A percentile compares a stretch with the other conserved stretches of the same genome.
phyloP scores from a whole-genome alignment of 148 eudicot genomes.

The Silene latifolia region DNA sequence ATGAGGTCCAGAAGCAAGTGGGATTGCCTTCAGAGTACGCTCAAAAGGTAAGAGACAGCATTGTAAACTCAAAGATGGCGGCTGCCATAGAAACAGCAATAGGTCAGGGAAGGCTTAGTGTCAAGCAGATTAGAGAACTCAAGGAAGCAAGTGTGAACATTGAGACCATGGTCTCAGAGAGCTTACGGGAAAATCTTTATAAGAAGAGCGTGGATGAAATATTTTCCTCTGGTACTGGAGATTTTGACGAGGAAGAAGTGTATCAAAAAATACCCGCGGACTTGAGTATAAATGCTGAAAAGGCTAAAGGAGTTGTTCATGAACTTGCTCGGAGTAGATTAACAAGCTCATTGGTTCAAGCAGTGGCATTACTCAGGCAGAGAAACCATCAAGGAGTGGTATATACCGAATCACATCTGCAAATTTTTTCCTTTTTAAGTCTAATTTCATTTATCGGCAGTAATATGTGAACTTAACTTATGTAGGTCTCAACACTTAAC shows the following conservation, averaged over 20 bases:
- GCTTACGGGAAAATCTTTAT: conserved; percentile 67
- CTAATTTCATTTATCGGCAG: not conserved
- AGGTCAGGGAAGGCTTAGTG: conserved; percentile 69
- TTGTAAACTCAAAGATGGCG: conserved; percentile 72
- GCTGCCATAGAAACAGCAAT: conserved; percentile 79
- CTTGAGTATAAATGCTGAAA: conserved; percentile 58
- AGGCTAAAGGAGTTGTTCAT: conserved; percentile 56
- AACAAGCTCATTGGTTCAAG: conserved; percentile 70
- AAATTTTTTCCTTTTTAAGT: not conserved
- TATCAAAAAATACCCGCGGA: conserved; percentile 76
- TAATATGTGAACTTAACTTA: not conserved
- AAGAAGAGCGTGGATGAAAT: conserved; percentile 72
- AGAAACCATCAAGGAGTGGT: conserved; percentile 80
- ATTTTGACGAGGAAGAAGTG: conserved; percentile 83
- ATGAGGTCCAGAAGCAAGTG: conserved; percentile 70
- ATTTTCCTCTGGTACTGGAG: conserved; percentile 92
- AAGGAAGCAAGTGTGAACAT: conserved; percentile 66
- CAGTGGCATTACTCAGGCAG: conserved; percentile 78
- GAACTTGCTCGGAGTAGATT: conserved; percentile 22
- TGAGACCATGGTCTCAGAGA: conserved; percentile 60
- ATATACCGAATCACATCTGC: conserved; percentile 17
- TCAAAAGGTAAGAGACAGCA: conserved; percentile 72
- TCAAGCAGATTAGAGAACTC: conserved; percentile 76
- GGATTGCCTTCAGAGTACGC: conserved; percentile 86
- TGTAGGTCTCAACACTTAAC: conserved; percentile 71